phyloP scores from a whole-genome alignment of 2,329 filamentous ascomycete species.

The Cephalotrichum gorgonifer region DNA sequence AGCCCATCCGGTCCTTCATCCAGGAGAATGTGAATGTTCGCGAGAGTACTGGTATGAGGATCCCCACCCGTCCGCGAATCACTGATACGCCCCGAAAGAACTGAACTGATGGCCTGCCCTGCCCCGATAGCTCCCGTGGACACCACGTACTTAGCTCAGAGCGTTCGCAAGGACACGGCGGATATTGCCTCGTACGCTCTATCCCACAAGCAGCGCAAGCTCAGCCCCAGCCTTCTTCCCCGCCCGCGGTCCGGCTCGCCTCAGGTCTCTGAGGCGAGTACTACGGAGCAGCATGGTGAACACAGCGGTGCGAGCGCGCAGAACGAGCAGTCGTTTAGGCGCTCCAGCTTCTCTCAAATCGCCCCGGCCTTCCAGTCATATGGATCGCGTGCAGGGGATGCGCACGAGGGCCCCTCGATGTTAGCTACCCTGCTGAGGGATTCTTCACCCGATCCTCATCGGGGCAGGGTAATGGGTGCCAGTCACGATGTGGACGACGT shows the following conservation, averaged over 20 bases:
- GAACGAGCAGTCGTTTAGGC: neutral
- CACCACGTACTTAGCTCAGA: conserved; percentile 63
- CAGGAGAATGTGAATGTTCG: conserved; percentile 54
- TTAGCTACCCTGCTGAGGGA: conserved; percentile 38
- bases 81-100: neutral
- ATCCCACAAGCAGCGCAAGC: conserved; percentile 42
- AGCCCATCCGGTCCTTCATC: conserved; percentile 63
- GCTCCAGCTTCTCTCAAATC: conserved; percentile 6
- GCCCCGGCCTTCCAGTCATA: neutral
- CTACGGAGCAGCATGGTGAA: neutral
- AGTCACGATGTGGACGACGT: conserved; percentile 17
- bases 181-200: conserved; percentile 78
- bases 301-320: neutral
- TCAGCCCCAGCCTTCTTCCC: neutral
- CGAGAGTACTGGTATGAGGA: conserved; percentile 41
- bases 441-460: conserved; percentile 31
- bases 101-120: neutral
- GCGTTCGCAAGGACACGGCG: conserved; percentile 76
- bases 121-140: conserved; percentile 42
- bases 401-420: conserved; percentile 28
- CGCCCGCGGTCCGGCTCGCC: neutral
- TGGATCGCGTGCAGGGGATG: conserved; percentile 7
- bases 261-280: neutral
- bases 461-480: conserved; percentile 10
- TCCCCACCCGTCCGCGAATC: neutral